Base-by-base conservation (phyloP, 1,284 basidiomycete genomes). In the Coniferiporia sulphurascens region DNA sequence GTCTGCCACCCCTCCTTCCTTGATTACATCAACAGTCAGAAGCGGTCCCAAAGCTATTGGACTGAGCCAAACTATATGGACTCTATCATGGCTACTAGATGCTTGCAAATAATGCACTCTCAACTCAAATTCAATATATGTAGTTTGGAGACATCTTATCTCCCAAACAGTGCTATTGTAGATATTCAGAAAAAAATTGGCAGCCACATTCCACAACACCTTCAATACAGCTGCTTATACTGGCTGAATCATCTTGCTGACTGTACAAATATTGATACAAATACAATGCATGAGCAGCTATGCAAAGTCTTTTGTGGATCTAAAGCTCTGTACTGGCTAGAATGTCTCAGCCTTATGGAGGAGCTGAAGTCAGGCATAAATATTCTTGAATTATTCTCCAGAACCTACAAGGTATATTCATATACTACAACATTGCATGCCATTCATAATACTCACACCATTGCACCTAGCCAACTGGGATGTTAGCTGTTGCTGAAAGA, bases 61-160 rank as follows among this genome's bases (percentile, higher is more conserved):
- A 56, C 27, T 21, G 34, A 48, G 5, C 13, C 17, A 19, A 13
- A 8, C n/a, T 3, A 27, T 9, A 9, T 48, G 10, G 19, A 56
- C 17, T 17, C 35, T 5, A 15, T 6, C n/a, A 48, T 56, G 21
- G 55, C 55, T 4, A 35, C 9, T 6, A 36, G 21, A 48, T 55
- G 60, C 56, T 27, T 60, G 43, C 59, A 49, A 2, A 54, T 46
- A 45, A 64, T 72, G 66, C 57, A 59, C n/a, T 27, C 54, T 4
- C 50, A 59, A 7, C 69, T 73, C 9, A 45, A 54, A 49, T 73
- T 73, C 65, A 72, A 73, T 57, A 72, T 73, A 12, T 72, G 70
- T 58, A 8, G 64, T n/a, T n/a, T n/a, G n/a, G n/a, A n/a, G n/a
- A n/a, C n/a, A n/a, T n/a, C n/a, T n/a, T n/a, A n/a, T n/a, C 7